These are phyloP conservation scores for Talaromyces sp. DNA, from an alignment of 2,329 filamentous ascomycete genomes.

Conservation along the genomic window DNA sequence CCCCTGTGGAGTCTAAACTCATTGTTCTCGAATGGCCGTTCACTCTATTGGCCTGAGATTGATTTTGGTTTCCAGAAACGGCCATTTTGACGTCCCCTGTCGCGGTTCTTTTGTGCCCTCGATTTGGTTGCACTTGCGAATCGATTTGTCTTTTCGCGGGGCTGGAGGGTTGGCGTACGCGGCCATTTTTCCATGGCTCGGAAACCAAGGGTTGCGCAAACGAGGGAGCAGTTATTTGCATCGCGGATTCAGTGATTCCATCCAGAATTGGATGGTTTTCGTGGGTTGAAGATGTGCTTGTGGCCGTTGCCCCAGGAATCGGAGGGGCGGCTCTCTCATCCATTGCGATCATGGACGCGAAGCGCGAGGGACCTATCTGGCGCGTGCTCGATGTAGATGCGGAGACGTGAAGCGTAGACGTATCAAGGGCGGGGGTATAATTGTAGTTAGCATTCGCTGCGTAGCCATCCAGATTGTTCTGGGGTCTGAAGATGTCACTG, in stretches of 20 bases:
- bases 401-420: not conserved
- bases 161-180: conserved; percentile 5
- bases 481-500: not conserved
- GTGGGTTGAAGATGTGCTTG: not conserved
- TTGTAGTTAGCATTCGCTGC: not conserved
- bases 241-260: not conserved
- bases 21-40: conserved; percentile 61
- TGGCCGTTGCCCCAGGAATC: not conserved
- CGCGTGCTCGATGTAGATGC: not conserved
- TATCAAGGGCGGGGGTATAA: too few species aligned
- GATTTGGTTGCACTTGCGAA: conserved; percentile 11
- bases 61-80: conserved; percentile 13
- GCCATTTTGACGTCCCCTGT: conserved; percentile 64
- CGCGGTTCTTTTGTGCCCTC: conserved; percentile 67
- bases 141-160: conserved; percentile 8
- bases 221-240: not conserved
- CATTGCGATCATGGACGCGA: conserved; percentile 9
- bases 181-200: conserved; percentile 6
- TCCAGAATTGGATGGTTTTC: not conserved
- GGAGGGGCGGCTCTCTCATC: conserved; percentile 3
- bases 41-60: conserved; percentile 28
- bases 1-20: conserved; percentile 62
- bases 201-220: not conserved
- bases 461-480: not conserved
- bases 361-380: conserved; percentile 12